Evolutionary conservation across 768 basidiomycete species (phyloP), one percentile per base, ranked within the genome.

Genomic region (Leccinum rimulosum): DNA sequence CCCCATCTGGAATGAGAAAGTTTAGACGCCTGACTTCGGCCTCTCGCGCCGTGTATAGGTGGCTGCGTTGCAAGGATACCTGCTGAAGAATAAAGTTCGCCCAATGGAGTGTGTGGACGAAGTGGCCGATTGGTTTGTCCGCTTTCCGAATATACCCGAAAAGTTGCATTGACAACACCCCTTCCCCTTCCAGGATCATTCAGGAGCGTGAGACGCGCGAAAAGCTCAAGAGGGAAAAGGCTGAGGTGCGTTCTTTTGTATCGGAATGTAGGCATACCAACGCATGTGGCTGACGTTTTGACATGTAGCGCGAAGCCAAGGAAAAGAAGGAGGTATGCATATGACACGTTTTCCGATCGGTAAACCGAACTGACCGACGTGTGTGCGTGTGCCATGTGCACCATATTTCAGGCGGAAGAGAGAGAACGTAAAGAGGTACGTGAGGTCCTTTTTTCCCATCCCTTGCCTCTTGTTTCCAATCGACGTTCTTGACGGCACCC

Each of bases 61-160:
- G 58, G 92, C 92, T 28, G 79, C 82, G 51, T 80, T 93, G 63
- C 92, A 93, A 77, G 92, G 92, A 3, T 93, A 93, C 71, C 80
- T 94, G 40, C 79, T 93, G 58, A 90, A 89, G 81, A 93, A 93
- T 74, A 93, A 94, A 81, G 87, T 92, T 12, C 86, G 92, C n/a
- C 92, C 92, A 43, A 81, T 82, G 60, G 89, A 93, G 72, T 90
- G 87, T 62, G 91, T 94, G 9, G 86, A 87, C 6, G 91, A 93
- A 70, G 88, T 89, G 27, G 79, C 72, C 31, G 86, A 84, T 49
- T 95, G 93, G 91, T 78, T 71, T 49, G 76, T 70, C 7, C 15
- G 54, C 10, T 28, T 50, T 58, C 55, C 59, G 58, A 62, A 36
- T 3, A 12, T 55, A 9, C 15, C 62, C 60, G 51, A 56, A 52